These are phyloP conservation scores for Theobroma grandiflorum DNA, from an alignment of 441 rosid species.

Conservation along the genomic window DNA sequence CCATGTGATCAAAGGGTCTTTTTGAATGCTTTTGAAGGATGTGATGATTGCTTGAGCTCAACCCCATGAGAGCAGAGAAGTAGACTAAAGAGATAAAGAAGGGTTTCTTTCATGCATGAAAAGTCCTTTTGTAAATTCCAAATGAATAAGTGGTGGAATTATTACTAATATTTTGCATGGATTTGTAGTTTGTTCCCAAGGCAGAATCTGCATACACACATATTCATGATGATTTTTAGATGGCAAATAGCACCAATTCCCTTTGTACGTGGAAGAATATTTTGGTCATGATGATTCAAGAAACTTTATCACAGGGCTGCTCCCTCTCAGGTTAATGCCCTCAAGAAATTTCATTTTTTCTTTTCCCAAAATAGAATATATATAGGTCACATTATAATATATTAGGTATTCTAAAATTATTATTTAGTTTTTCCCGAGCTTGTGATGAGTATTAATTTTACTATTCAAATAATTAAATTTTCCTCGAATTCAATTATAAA, in stretches of 20 bases:
- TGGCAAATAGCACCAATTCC: constrained; percentile 11
- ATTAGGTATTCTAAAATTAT: too few species aligned
- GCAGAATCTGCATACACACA: constrained; percentile 10
- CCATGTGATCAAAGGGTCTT: constrained; percentile 44
- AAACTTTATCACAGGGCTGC: neutral
- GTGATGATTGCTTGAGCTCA: constrained; percentile 46
- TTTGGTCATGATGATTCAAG: neutral
- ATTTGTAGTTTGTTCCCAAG: neutral
- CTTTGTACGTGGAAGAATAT: neutral
- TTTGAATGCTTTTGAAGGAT: constrained; percentile 25
- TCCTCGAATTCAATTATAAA: too few species aligned
- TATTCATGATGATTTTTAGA: constrained; percentile 4
- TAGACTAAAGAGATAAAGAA: neutral
- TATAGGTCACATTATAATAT: too few species aligned
- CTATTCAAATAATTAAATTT: too few species aligned
- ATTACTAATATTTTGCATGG: constrained; percentile 6
- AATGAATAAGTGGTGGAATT: neutral
- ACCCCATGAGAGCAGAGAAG: constrained; percentile 39
- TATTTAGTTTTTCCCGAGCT: too few species aligned
- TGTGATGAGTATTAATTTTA: too few species aligned
- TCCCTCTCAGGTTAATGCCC: too few species aligned
- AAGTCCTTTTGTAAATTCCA: neutral
- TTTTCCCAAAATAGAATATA: too few species aligned
- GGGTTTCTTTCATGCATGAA: neutral
- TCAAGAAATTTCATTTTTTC: too few species aligned